Conservation (phyloP, 345 rosid species). For the Linum usitatissimum region DNA sequence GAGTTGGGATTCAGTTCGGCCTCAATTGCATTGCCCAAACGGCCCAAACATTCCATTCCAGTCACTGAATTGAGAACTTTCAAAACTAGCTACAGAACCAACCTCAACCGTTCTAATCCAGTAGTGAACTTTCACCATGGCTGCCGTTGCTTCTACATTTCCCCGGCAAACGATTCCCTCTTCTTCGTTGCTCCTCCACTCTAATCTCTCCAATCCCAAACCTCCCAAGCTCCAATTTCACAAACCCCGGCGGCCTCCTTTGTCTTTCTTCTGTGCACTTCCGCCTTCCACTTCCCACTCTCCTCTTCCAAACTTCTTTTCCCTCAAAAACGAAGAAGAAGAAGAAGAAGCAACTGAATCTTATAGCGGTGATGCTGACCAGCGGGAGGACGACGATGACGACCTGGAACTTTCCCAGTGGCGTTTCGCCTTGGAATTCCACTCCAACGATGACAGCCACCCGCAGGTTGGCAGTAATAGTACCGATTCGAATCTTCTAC, state of each 20-base stretch:
- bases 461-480: conserved; percentile 7
- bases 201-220: neutral
- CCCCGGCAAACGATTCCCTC: conserved; percentile 4
- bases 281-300: conserved; percentile 21
- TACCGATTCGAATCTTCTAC: conserved; percentile 10
- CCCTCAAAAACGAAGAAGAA: conserved; percentile 31
- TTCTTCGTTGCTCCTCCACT: conserved; percentile 8
- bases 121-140: too few species aligned
- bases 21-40: too few species aligned
- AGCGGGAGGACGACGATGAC: conserved; percentile 22
- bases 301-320: conserved; percentile 48
- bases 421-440: conserved; percentile 43
- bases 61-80: too few species aligned
- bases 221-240: neutral
- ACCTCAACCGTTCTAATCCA: too few species aligned
- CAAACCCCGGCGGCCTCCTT: conserved; percentile 7
- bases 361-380: conserved; percentile 5
- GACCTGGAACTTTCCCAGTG: conserved; percentile 19
- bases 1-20: too few species aligned
- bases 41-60: too few species aligned
- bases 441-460: conserved; percentile 20
- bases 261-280: conserved; percentile 28
- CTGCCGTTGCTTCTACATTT: too few species aligned
- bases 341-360: conserved; percentile 6
- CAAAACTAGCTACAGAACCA: too few species aligned